A percentile compares a stretch with the other conserved stretches of the same genome.
Evolutionary conservation across 129 eudicot genomes (phyloP).

Genomic region (Flaveria sonorensis): DNA sequence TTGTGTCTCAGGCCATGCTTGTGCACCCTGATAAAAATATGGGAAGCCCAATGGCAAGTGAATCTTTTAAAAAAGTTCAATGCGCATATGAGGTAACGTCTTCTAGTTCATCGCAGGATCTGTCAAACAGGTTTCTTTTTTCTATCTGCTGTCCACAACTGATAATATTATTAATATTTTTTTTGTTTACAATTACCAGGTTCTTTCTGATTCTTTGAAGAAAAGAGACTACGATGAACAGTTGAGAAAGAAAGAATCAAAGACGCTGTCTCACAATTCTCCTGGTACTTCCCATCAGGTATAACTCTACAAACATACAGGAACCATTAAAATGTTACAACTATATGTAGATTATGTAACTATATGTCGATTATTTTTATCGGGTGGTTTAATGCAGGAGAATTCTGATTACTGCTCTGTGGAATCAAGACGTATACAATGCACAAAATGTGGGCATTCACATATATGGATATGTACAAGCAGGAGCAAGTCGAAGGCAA

Average conservation of each 20-base stretch:
- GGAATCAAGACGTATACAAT: slow-evolving; percentile 96
- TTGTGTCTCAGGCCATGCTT: slow-evolving; percentile 74
- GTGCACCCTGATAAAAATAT: slow-evolving; percentile 98
- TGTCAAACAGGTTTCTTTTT: background rate
- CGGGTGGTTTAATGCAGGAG: slow-evolving; percentile 43
- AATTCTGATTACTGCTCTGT: slow-evolving; percentile 61
- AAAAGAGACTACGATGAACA: slow-evolving; percentile 92
- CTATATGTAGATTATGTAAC: background rate
- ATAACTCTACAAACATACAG: slow-evolving; percentile 9
- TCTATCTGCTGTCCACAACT: slow-evolving; percentile 17
- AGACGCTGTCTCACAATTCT: slow-evolving; percentile 62
- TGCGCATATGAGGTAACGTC: slow-evolving; percentile 85
- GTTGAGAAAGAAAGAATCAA: slow-evolving; percentile 79
- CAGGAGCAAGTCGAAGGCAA: slow-evolving; percentile 84
- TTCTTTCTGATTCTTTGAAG: slow-evolving; percentile 93
- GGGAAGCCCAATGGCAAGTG: slow-evolving; percentile 97
- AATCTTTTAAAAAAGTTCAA: slow-evolving; percentile 91
- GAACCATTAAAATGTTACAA: background rate
- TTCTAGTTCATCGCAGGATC: background rate
- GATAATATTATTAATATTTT: background rate
- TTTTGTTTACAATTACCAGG: slow-evolving; percentile 39
- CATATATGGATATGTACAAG: slow-evolving; percentile 97
- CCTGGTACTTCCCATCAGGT: slow-evolving; percentile 79
- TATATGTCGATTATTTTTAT: background rate
- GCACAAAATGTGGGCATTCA: slow-evolving; percentile 96